A percentile compares a stretch with the other conserved stretches of the same genome.
phyloP scores from a whole-genome alignment of 1,284 basidiomycete genomes.

The Farysia itapuensis region DNA sequence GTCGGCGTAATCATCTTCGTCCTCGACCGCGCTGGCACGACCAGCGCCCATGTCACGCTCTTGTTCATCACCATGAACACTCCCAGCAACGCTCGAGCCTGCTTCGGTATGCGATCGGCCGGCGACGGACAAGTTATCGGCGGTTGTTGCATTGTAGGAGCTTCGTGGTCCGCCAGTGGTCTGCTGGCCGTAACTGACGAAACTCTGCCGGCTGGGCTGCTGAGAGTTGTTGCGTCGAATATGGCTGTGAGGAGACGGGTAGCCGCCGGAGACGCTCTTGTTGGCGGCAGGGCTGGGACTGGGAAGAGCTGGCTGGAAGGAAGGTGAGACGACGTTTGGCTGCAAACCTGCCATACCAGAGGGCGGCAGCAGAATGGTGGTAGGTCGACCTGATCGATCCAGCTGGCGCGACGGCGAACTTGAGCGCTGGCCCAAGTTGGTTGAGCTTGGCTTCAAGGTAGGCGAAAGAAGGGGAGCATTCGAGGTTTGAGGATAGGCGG shows the following conservation, averaged over 20 bases:
- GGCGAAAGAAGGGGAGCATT: neutral
- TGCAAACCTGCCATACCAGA: conserved; percentile 10
- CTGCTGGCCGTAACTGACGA: conserved; percentile 25
- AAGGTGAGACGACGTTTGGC: conserved; percentile 21
- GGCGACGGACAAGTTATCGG: conserved; percentile 8
- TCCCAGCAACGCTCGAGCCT: conserved; percentile 36
- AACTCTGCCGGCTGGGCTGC: conserved; percentile 15
- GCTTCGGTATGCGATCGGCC: conserved; percentile 19
- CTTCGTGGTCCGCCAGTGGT: conserved; percentile 24
- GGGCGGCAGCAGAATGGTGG: conserved; percentile 39
- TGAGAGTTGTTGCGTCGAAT: conserved; percentile 33
- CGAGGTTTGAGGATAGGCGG: conserved; percentile 2
- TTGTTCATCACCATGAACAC: conserved; percentile 21
- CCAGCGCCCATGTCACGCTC: conserved; percentile 45
- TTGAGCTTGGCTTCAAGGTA: conserved; percentile 2
- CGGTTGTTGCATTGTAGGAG: conserved; percentile 7
- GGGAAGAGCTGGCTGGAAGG: conserved; percentile 11
- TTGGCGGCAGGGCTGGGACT: conserved; percentile 20
- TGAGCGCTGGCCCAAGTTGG: conserved; percentile 16
- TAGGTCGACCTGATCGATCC: conserved; percentile 41
- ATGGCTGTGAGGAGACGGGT: conserved; percentile 47
- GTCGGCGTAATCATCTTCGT: conserved; percentile 13
- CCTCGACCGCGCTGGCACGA: conserved; percentile 10
- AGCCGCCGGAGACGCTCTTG: conserved; percentile 10
- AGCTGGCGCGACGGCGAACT: conserved; percentile 32